Base-by-base conservation (phyloP, 1,284 basidiomycete genomes). In the Puccinia polysora region DNA sequence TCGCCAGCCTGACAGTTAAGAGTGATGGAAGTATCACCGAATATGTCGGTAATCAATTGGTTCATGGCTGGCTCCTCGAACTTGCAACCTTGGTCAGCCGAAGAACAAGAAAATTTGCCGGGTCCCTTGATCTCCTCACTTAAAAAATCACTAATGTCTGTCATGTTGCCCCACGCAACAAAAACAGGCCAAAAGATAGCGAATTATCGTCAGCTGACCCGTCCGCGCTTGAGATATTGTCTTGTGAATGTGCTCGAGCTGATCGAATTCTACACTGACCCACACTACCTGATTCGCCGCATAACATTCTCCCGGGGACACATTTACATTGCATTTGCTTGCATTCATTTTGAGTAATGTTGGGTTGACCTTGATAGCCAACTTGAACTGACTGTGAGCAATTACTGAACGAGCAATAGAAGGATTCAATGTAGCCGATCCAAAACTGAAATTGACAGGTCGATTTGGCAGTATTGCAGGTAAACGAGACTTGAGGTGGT, bases 61-160 rank as follows among this genome's bases (percentile, higher is more conserved):
- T 97, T 96, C 95, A 97, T 97, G 0, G 90, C 91, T 0, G 91
- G 91, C 78, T 98, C 95, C 78, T 93, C 88, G 77, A 98, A 98
- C 74, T 84, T 86, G 82, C 94, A 97, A 2, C 68, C 82, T 79
- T 75, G 84, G 78, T 38, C 86, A 50, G 74, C 88, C 1, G 87
- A 84, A 75, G 84, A 87, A 82, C 94, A 96, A 72, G 85, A 87
- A 81, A 97, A 97, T 25, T 83, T 84, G 0, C 89, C 94, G 0
- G 95, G 95, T 0, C 95, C 95, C 74, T 86, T 88, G 81, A 97
- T 96, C 77, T 90, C 87, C 76, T 96, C 88, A 28, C 81, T 84
- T 74, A 98, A 83, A 81, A 97, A 97, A 74, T 98, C 95, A 70
- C 87, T 86, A 76, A 98, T 97, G 79, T 97, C 93, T 92, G 14